Base-by-base conservation (phyloP, 805 yeast genomes). In the Yarrowia alimentaria region DNA sequence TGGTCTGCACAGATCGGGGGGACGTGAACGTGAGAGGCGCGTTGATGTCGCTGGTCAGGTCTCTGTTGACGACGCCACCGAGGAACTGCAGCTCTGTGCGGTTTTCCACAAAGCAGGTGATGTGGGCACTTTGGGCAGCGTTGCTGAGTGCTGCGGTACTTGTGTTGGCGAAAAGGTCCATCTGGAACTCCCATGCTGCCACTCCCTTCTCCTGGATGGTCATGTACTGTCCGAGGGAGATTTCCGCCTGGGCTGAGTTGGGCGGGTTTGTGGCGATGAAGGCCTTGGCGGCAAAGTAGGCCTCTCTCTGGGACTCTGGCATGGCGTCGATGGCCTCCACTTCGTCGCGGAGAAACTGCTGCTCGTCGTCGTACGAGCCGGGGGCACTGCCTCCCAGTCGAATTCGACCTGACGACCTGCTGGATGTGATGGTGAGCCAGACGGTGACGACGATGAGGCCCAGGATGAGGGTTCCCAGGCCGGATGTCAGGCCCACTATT, bases 161-260 rank as follows among this genome's bases (percentile, higher is more conserved):
- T 73, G 80, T 66, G 73, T 75, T 55, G 76, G 78, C 64, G 29
- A 64, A 59, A 20, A 43, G 30, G 47, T 70, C 70, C 22, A 64
- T 70, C 54, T 70, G 71, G 61, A 93, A 91, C 59, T 90, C 95
- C 86, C 94, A 90, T 1, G 97, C 98, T 12, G 75, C 68, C 1
- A 90, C 83, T 2, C 95, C 96, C 63, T 87, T 89, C 56, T 88
- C 95, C 58, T 88, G 95, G 20, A 87, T 85, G 16, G 74, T 63
- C 63, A 82, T 67, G 55, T 73, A 73, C 64, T 85, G 90, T 21
- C 84, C 74, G 29, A 83, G 64, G 10, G 68, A 61, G 53, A 68
- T 67, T 50, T 75, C 69, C 57, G 76, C 63, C 57, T 72, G 61
- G 54, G 63, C 58, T 57, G 72, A 53, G 60, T 65, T 67, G 2